phyloP scores from a whole-genome alignment of 495 filamentous ascomycete genomes.

The Penicillium steckii region DNA sequence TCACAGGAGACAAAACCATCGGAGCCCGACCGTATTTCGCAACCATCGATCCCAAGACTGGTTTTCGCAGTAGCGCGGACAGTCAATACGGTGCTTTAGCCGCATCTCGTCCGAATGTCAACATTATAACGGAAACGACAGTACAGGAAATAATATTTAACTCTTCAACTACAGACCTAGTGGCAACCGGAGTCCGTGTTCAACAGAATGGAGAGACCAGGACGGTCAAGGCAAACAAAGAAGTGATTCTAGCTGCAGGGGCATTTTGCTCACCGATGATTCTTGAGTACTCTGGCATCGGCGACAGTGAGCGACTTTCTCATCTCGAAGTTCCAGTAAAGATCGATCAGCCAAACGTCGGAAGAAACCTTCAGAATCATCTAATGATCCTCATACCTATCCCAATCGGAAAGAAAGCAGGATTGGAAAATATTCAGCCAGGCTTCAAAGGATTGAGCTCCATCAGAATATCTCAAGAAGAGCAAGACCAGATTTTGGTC shows the following conservation, averaged over 20 bases:
- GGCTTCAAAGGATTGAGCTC: conserved; percentile 12
- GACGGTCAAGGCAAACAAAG: conserved; percentile 23
- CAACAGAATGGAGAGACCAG: conserved; percentile 14
- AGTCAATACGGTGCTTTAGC: conserved; percentile 39
- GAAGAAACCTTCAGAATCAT: conserved; percentile 46
- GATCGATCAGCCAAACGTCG: conserved; percentile 37
- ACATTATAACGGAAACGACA: conserved; percentile 45
- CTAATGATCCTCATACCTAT: conserved; percentile 9
- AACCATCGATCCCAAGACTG: conserved; percentile 19
- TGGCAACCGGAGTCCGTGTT: conserved; percentile 34
- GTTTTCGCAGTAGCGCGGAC: conserved; percentile 33
- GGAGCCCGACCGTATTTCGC: conserved; percentile 18
- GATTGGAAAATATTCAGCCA: neutral
- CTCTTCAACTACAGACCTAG: neutral
- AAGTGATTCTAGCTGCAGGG: conserved; percentile 55
- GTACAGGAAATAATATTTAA: conserved; percentile 43
- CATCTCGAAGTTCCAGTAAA: conserved; percentile 24
- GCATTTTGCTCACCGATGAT: conserved; percentile 51
- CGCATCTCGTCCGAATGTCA: conserved; percentile 44
- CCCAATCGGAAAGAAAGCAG: conserved; percentile 5
- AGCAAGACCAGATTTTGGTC: conserved; percentile 1
- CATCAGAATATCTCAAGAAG: conserved; percentile 6
- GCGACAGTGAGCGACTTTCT: conserved; percentile 3
- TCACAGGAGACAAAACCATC: conserved; percentile 8
- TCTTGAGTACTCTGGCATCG: conserved; percentile 53